Conservation (phyloP, 306 rosid genomes). For the Cyamopsis tetragonoloba region DNA sequence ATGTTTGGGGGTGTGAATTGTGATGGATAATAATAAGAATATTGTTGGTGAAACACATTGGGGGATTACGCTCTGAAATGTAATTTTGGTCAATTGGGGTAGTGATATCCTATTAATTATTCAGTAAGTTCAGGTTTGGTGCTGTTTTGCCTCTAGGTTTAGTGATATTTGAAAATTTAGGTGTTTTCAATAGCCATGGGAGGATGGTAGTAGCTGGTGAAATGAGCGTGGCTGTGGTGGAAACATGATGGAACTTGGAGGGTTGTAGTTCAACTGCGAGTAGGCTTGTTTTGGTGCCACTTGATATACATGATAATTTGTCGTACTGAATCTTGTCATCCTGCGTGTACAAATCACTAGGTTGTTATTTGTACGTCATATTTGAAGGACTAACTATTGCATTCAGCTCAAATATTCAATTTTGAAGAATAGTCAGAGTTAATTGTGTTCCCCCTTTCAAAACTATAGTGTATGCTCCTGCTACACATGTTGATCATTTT, state of each 20-base stretch:
- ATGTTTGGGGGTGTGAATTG: background rate
- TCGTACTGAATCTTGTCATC: background rate
- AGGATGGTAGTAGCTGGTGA: background rate
- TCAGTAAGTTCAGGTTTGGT: background rate
- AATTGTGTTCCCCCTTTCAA: background rate
- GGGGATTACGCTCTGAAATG: background rate
- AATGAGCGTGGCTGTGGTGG: slow-evolving; percentile 15
- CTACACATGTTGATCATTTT: background rate
- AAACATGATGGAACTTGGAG: background rate
- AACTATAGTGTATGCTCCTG: background rate
- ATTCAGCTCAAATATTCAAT: background rate
- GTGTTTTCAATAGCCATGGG: background rate
- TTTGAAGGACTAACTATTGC: background rate
- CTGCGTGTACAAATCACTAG: background rate
- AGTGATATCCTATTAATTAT: background rate
- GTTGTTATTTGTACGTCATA: background rate
- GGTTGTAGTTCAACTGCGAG: background rate
- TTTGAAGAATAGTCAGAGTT: background rate
- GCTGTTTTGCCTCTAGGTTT: background rate
- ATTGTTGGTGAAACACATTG: background rate
- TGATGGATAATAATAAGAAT: no score
- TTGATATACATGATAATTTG: slow-evolving; percentile 1
- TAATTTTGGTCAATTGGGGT: background rate
- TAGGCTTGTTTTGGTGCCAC: background rate
- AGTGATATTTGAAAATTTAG: background rate